These are phyloP conservation scores for Nakaseomyces nivariensis DNA, from an alignment of 1,139 yeast species.

Conservation along the genomic window DNA sequence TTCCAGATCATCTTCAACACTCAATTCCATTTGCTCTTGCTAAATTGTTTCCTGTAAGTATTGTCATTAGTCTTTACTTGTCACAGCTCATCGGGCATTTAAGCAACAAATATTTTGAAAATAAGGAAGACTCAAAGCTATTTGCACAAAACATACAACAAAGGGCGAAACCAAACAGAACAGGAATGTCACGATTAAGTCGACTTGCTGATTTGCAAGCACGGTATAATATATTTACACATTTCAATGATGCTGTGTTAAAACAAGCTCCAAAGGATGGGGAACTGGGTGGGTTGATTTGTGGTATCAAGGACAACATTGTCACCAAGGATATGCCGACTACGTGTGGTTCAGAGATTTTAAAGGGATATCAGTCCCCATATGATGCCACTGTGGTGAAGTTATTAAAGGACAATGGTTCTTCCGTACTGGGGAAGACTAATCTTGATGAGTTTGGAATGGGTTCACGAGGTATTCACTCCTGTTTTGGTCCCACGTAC, in stretches of 20 bases:
- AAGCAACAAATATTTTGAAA: too few relatives aligned
- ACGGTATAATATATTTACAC: conserved; percentile 2
- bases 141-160: too few relatives aligned
- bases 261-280: background rate
- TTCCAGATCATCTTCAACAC: background rate
- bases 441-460: conserved; percentile 96
- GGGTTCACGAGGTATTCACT: conserved; percentile 67
- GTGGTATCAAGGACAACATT: conserved; percentile 69
- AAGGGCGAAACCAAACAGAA: background rate
- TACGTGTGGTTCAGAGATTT: conserved; percentile 63
- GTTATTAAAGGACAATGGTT: conserved; percentile 43
- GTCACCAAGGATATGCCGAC: conserved; percentile 55
- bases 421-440: conserved; percentile 59
- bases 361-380: conserved; percentile 57
- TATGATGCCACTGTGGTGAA: conserved; percentile 67
- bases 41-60: background rate
- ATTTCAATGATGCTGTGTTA: background rate
- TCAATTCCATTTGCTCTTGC: background rate
- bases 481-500: conserved; percentile 51
- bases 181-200: background rate
- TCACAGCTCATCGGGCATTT: too few relatives aligned
- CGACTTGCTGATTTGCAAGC: conserved; percentile 1
- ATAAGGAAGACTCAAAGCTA: too few relatives aligned
- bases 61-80: too few relatives aligned
- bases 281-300: background rate